Base-by-base conservation (phyloP, 164 flowering plant genomes). In the Litsea cubeba region DNA sequence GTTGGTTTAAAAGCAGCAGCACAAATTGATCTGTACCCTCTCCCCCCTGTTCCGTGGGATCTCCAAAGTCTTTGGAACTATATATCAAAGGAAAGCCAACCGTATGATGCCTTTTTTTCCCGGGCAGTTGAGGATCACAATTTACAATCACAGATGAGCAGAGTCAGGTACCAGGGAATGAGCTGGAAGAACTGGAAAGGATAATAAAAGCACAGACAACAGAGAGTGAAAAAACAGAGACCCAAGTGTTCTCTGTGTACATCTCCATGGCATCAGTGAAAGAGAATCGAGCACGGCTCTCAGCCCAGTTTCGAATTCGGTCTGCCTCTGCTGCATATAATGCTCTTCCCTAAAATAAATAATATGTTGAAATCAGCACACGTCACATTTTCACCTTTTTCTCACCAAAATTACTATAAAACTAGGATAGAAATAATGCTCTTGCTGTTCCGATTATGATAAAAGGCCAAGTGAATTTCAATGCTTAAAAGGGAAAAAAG, bases 181-280 rank as follows among this genome's bases (percentile, higher is more conserved):
- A 74, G 82, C 83, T 83, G 58, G 77, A 67, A 12, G 97, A 83
- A 80, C 93, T 93, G 1, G 98, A 95, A 64, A 95, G 89, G 68
- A 95, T 95, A 71, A 95, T 91, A 89, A 93, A 95, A 30, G 99
- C 97, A 81, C 98, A 95, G 32, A 95, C 98, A 18, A 95, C 98
- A 0, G 97, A 91, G 18, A 95, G 95, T 2, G 98, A 95, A 81
- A 93, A 86, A 65, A 93, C 98, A 1, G 99, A 91, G 65, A 95
- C 88, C 99, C 98, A 95, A 1, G 98, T 91, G 82, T 86, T 89
- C 77, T 95, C 99, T 8, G 95, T 90, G 81, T 95, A 92, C 95
- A 91, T 93, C 81, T 93, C 99, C 95, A 95, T 95, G 49, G 98
- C 99, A 84, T 95, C 99, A n/a, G 99, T 93, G 81, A 93, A 88